These are phyloP conservation scores for Delitschia confertaspora DNA, from an alignment of 495 filamentous ascomycete species.

Conservation along the genomic window DNA sequence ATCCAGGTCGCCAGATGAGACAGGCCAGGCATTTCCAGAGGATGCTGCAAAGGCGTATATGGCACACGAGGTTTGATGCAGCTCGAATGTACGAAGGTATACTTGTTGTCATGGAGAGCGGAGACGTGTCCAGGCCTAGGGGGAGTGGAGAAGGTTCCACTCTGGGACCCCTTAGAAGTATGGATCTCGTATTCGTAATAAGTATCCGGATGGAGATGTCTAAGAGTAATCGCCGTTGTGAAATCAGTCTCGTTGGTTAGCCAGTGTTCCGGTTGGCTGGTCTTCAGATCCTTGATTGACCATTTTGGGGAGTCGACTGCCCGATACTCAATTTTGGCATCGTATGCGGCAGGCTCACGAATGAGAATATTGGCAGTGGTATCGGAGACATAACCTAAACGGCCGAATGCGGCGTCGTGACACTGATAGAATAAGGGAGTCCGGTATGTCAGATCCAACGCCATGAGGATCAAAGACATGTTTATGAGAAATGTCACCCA, in stretches of 20 bases:
- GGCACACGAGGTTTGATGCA: constrained; percentile 88
- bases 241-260: constrained; percentile 74
- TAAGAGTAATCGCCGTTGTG: constrained; percentile 55
- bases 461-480: constrained; percentile 51
- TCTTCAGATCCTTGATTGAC: constrained; percentile 40
- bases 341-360: constrained; percentile 66
- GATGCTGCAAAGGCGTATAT: constrained; percentile 72
- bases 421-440: constrained; percentile 57
- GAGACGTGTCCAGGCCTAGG: constrained; percentile 52
- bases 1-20: constrained; percentile 54
- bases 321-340: constrained; percentile 59
- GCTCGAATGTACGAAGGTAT: constrained; percentile 83
- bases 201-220: constrained; percentile 49
- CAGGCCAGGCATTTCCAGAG: constrained; percentile 71
- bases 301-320: constrained; percentile 32
- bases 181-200: constrained; percentile 65
- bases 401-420: constrained; percentile 70
- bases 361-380: constrained; percentile 72
- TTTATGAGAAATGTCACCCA: constrained; percentile 64
- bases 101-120: constrained; percentile 43
- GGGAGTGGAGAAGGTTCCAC: constrained; percentile 66
- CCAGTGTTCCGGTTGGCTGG: constrained; percentile 43
- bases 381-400: constrained; percentile 78
- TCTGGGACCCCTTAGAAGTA: constrained; percentile 60
- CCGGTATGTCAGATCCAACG: constrained; percentile 65